These are phyloP conservation scores for Neurospora cerealis DNA, from an alignment of 495 filamentous ascomycete species.

Conservation along the genomic window DNA sequence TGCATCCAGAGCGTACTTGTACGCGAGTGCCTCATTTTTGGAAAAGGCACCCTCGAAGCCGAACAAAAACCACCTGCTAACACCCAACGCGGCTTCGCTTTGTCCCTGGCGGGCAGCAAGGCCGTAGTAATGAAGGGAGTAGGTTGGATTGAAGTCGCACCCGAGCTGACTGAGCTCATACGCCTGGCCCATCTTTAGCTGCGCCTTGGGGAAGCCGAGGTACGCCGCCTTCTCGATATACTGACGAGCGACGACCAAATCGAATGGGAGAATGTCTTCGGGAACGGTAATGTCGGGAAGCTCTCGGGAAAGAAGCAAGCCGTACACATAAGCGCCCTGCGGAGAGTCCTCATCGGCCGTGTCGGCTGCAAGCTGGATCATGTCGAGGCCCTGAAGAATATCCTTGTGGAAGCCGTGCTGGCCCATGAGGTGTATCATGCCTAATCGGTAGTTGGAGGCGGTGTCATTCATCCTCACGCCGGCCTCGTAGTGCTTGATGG, in stretches of 20 bases:
- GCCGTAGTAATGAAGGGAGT: conserved; percentile 93
- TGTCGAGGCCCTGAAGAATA: conserved; percentile 62
- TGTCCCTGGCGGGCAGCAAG: conserved; percentile 83
- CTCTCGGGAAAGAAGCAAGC: conserved; percentile 87
- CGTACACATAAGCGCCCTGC: conserved; percentile 93
- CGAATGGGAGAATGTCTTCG: conserved; percentile 55
- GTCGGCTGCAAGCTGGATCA: conserved; percentile 73
- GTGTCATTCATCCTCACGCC: conserved; percentile 75
- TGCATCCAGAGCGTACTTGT: conserved; percentile 79
- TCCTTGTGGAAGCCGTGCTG: conserved; percentile 85
- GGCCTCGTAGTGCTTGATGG: conserved; percentile 75
- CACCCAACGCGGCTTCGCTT: conserved; percentile 86
- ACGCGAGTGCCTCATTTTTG: conserved; percentile 92
- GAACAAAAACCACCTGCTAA: conserved; percentile 98
- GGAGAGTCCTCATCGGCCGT: conserved; percentile 95
- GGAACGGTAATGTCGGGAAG: conserved; percentile 80
- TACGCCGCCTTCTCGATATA: conserved; percentile 97
- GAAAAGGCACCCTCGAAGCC: conserved; percentile 84
- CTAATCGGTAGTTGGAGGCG: conserved; percentile 86
- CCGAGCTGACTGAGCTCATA: conserved; percentile 90
- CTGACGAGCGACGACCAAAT: conserved; percentile 63
- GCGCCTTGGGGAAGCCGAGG: conserved; percentile 92
- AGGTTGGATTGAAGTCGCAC: conserved; percentile 86
- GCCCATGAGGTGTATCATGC: conserved; percentile 94
- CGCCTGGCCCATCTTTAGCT: conserved; percentile 92